Conservation (phyloP, 306 rosid genomes). For the Cucumis hystrix region DNA sequence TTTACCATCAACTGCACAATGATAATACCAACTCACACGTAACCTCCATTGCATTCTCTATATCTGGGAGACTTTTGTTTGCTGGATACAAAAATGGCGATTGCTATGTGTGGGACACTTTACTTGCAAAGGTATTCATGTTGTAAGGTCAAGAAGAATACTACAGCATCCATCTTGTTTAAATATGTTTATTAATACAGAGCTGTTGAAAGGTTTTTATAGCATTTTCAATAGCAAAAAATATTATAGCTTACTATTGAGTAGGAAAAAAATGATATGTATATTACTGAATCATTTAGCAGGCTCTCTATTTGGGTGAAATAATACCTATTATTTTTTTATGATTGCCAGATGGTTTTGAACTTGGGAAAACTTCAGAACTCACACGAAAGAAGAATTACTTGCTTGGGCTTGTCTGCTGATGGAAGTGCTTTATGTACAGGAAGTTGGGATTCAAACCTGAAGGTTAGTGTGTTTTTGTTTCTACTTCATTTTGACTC, state of each 20-base stretch:
- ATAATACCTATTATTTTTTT: slow-evolving; percentile 8
- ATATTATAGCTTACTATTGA: neutral
- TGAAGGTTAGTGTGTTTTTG: slow-evolving; percentile 50
- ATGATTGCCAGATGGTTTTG: slow-evolving; percentile 53
- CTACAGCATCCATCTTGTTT: neutral
- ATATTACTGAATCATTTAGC: neutral
- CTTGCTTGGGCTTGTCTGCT: slow-evolving; percentile 91
- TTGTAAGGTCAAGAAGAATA: neutral
- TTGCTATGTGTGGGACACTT: slow-evolving; percentile 92
- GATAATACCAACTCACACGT: slow-evolving; percentile 45
- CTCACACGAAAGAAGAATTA: slow-evolving; percentile 65
- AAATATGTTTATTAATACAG: neutral
- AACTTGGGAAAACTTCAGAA: slow-evolving; percentile 83
- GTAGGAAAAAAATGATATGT: neutral
- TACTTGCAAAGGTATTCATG: slow-evolving; percentile 64
- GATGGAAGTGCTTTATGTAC: slow-evolving; percentile 99
- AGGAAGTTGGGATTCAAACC: slow-evolving; percentile 93
- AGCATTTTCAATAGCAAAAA: too few relatives aligned
- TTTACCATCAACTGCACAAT: slow-evolving; percentile 46
- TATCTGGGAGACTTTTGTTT: slow-evolving; percentile 90
- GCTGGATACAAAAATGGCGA: slow-evolving; percentile 78
- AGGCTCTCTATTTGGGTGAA: neutral
- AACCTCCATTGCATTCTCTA: slow-evolving; percentile 83
- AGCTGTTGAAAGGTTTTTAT: neutral
- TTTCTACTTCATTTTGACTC: neutral